Percentiles rank a stretch among this genome's conserved stretches.
phyloP scores from a whole-genome alignment of 495 filamentous ascomycete genomes.

The Penicillium bovifimosum region DNA sequence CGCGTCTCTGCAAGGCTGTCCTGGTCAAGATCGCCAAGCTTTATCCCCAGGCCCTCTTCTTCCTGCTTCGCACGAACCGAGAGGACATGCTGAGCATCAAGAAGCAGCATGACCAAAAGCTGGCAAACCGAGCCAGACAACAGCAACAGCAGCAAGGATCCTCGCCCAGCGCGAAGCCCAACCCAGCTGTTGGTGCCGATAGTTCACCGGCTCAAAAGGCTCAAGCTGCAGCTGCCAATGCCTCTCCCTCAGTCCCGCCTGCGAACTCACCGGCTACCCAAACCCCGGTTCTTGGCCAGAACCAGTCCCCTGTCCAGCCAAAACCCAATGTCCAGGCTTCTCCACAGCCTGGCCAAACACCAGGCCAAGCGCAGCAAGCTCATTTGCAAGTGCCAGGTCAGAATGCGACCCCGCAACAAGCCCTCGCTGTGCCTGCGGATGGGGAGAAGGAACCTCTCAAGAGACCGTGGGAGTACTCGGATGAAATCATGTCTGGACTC shows the following conservation, averaged over 20 bases:
- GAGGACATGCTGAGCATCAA: slow-evolving; percentile 93
- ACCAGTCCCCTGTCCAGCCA: slow-evolving; percentile 23
- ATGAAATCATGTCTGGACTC: slow-evolving; percentile 88
- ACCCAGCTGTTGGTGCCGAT: slow-evolving; percentile 42
- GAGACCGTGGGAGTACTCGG: slow-evolving; percentile 91
- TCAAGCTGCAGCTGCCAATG: slow-evolving; percentile 25
- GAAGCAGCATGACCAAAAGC: slow-evolving; percentile 77
- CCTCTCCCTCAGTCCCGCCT: slow-evolving; percentile 28
- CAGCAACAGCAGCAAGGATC: slow-evolving; percentile 33
- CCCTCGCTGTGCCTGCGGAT: slow-evolving; percentile 14
- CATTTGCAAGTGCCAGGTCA: slow-evolving; percentile 42
- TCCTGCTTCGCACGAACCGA: slow-evolving; percentile 84
- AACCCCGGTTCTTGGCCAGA: slow-evolving; percentile 26
- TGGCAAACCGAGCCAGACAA: slow-evolving; percentile 48
- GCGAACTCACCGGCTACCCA: slow-evolving; percentile 32
- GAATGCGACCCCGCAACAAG: slow-evolving; percentile 26
- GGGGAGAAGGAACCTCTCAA: slow-evolving; percentile 49
- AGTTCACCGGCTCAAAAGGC: slow-evolving; percentile 40
- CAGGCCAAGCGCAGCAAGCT: slow-evolving; percentile 23
- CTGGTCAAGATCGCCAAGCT: slow-evolving; percentile 90
- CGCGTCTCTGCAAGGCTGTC: slow-evolving; percentile 72
- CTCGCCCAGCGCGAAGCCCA: slow-evolving; percentile 48
- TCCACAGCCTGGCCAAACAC: slow-evolving; percentile 25
- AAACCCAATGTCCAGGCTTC: slow-evolving; percentile 25
- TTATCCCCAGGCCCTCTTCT: slow-evolving; percentile 92